Evolutionary conservation across 257 asterid genomes (phyloP), one percentile per base, ranked within the genome.

Genomic region (Linaria vulgaris): DNA sequence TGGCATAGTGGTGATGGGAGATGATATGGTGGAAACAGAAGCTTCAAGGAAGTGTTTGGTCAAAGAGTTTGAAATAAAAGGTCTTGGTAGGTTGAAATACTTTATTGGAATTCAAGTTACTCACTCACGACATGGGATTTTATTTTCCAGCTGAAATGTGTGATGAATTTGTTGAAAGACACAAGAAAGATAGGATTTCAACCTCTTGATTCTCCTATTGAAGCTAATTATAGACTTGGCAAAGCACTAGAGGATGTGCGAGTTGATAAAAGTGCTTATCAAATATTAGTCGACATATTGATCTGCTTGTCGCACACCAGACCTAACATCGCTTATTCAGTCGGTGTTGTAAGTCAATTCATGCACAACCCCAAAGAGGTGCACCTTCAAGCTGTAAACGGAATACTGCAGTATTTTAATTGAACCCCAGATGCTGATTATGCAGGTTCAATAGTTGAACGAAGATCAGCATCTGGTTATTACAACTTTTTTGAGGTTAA

Each of bases 31-130:
- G 12, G 47, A 9, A 14, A 1, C 2, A 7, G 15, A 41, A 41
- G 47, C 8, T 3, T 41, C n/a, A n/a, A n/a, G n/a, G n/a, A n/a
- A n/a, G n/a, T 41, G 47, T 3, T 41, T 71, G 9, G 17, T 5
- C n/a, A n/a, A n/a, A n/a, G 56, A 50, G 30, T 21, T 46, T 34
- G 37, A 30, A 56, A 31, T n/a, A 50, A 59, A 64, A 37, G 53
- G 46, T 50, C 39, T 12, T 19, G 53, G 69, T 34, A 51, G 37
- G 48, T 16, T 52, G 7, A 52, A 15, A 60, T 34, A 52, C 5
- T 52, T 48, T n/a, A 50, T 51, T 13, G 15, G 61, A 11, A n/a
- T 24, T n/a, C 16, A 27, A 17, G 53, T 44, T 16, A 24, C 62
- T 41, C 8, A 66, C 12, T 44, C 48, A 43, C 25, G 11, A 6